Evolutionary conservation across 2,329 filamentous ascomycete genomes (phyloP), one percentile per base, ranked within the genome.

Genomic region (Venturia effusa): DNA sequence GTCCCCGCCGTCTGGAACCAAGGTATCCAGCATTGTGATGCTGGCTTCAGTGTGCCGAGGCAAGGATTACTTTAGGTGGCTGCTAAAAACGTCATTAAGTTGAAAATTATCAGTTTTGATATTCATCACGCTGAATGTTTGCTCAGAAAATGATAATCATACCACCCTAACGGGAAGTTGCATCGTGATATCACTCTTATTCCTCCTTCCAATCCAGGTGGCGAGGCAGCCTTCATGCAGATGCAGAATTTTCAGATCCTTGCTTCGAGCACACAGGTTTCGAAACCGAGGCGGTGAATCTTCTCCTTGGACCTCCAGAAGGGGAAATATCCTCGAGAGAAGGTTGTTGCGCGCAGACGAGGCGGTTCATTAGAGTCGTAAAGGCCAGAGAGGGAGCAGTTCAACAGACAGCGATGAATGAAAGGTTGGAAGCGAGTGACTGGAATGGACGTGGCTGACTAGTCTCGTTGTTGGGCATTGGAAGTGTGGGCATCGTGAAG

Each of bases 231-330:
- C 61, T n/a, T n/a, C n/a, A 80, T 13, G 71, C 71, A 19, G 74
- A 74, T 0, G 79, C 80, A 30, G 75, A 75, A 69, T 84, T 81
- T n/a, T n/a, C n/a, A n/a, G n/a, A n/a, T n/a, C n/a, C n/a, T n/a
- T n/a, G n/a, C n/a, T n/a, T 67, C 60, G 6, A 76, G 67, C 59
- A 75, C 74, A 73, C 74, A 76, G 1, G 74, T 76, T 11, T 74
- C 74, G 61, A 74, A 76, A 22, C 74, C 74, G 3, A 76, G 66
- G 4, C 27, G 32, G 19, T 48, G 61, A 34, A 59, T 43, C 4
- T 4, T 22, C 8, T 43, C 51, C 17, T 39, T 30, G 45, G 61
- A 3, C 45, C 51, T 15, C 43, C 43, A 3, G 15, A 34, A 3
- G 61, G 61, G n/a, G 61, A 60, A 15, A 60, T 60, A 4, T 60